These are phyloP conservation scores for Spathaspora arborariae DNA, from an alignment of 805 yeast species.

Conservation along the genomic window DNA sequence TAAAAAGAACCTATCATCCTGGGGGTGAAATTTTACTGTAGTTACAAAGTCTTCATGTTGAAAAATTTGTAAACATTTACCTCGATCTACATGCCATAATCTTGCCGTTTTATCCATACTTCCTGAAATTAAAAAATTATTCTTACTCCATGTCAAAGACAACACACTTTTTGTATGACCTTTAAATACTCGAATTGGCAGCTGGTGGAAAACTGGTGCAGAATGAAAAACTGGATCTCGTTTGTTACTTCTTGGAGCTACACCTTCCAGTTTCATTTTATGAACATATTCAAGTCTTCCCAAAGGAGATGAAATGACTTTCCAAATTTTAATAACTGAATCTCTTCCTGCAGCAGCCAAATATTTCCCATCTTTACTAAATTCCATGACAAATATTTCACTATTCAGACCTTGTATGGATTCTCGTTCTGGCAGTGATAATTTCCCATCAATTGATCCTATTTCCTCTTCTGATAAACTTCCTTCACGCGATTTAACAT, in stretches of 20 bases:
- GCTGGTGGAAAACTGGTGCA: constrained; percentile 77
- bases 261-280: constrained; percentile 16
- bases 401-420: constrained; percentile 9
- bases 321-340: constrained; percentile 67
- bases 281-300: constrained; percentile 50
- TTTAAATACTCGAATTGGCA: constrained; percentile 54
- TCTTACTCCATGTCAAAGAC: constrained; percentile 85
- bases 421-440: not conserved
- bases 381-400: constrained; percentile 72
- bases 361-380: constrained; percentile 76
- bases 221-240: constrained; percentile 26
- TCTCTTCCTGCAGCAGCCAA: constrained; percentile 85
- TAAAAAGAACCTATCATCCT: constrained; percentile 81
- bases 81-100: constrained; percentile 80
- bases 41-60: constrained; percentile 81
- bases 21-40: constrained; percentile 72
- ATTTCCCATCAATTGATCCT: not conserved
- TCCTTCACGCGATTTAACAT: constrained; percentile 2
- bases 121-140: constrained; percentile 73
- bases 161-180: constrained; percentile 72
- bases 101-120: constrained; percentile 83
- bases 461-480: constrained; percentile 1
- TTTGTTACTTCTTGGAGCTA: constrained; percentile 7
- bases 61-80: constrained; percentile 59
- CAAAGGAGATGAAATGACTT: constrained; percentile 68